phyloP scores from a whole-genome alignment of 164 flowering plant species.

The Vitis riparia region DNA sequence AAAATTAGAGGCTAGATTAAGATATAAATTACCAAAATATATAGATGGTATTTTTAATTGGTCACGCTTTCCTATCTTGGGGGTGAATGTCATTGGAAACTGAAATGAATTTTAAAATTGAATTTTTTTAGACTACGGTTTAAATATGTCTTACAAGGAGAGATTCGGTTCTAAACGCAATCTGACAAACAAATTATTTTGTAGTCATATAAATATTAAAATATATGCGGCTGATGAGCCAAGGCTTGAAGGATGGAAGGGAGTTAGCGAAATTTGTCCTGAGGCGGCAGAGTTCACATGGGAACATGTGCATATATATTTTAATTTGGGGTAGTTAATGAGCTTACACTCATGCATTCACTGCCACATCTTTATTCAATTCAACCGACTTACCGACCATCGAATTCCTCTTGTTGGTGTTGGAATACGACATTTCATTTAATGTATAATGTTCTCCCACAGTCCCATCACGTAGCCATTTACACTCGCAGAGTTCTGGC shows the following conservation, averaged over 20 bases:
- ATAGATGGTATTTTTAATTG: no score
- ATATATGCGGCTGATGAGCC: neutral
- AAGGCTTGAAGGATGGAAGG: no score
- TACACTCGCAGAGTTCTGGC: neutral
- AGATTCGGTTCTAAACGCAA: no score
- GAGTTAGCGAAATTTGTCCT: conserved; percentile 1
- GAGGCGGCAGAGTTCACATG: conserved; percentile 31
- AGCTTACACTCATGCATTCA: neutral
- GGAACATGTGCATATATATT: conserved; percentile 31
- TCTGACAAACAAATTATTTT: no score
- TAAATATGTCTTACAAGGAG: no score
- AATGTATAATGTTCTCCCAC: neutral
- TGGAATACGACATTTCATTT: neutral
- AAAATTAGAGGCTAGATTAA: no score
- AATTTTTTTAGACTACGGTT: no score
- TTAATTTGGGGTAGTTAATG: neutral
- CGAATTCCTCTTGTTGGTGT: neutral
- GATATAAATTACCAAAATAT: no score
- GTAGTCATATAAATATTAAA: no score
- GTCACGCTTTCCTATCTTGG: no score
- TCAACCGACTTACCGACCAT: conserved; percentile 26
- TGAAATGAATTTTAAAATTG: no score
- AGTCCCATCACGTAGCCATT: neutral
- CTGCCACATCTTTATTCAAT: conserved; percentile 14
- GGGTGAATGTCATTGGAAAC: no score